Evolutionary conservation across 2,329 filamentous ascomycete species (phyloP), one percentile per base, ranked within the genome.

Genomic region (Aspergillus pseudonomiae): DNA sequence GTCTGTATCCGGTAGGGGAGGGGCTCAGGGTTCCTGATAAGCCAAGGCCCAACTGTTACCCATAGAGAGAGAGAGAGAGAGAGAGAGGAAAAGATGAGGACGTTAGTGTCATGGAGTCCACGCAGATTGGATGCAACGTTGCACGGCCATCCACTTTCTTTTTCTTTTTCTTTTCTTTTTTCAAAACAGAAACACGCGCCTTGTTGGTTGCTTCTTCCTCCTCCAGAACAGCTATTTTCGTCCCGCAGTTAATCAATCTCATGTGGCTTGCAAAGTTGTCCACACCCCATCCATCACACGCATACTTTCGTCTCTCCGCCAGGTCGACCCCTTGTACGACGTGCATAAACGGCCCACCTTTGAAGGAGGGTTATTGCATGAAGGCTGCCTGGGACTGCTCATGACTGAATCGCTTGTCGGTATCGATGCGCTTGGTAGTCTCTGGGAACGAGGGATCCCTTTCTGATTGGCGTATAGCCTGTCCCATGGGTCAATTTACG

Each of bases 321-420:
- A 60, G 64, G 62, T 53, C 56, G 32, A 56, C 59, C 61, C 68
- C 69, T 68, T 69, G 69, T 69, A 70, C 68, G 62, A 69, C 64
- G 57, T 68, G 67, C 69, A 68, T 69, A 48, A 50, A 59, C 58
- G 63, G 61, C 50, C 60, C 46, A 61, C 59, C 46, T 34, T 59
- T 43, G 57, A 53, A 32, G 39, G 48, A 62, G 45, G 48, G 54
- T 62, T 57, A 57, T 59, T 64, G 65, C 67, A 59, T 65, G 50
- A 58, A 48, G 57, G 54, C 45, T 62, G 63, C 26, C 56, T 61
- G 58, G 46, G 32, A 50, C 45, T 54, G 53, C 36, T 60, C 55
- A 56, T 43, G 46, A 46, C 48, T 16, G 54, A 41, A 36, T 46
- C 36, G 32, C 46, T 14, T 30, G 34, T 54, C 39, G 43, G 55